phyloP scores from a whole-genome alignment of 2,329 filamentous ascomycete genomes.

The Botrytis paeoniae region DNA sequence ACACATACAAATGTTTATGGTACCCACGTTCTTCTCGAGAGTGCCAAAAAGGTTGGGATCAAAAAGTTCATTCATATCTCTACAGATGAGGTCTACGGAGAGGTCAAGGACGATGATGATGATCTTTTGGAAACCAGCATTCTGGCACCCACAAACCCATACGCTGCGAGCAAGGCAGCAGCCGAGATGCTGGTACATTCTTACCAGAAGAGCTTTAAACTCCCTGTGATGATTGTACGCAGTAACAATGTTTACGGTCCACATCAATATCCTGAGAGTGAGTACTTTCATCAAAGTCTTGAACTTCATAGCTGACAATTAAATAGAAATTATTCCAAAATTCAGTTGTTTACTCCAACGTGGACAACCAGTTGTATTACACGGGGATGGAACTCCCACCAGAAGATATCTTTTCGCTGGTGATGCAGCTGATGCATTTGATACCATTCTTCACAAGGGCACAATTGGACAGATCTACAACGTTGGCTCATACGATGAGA shows the following conservation, averaged over 20 bases:
- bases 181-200: slow-evolving; percentile 84
- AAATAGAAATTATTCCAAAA: slow-evolving; percentile 75
- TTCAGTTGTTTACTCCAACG: slow-evolving; percentile 71
- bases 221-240: slow-evolving; percentile 75
- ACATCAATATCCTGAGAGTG: slow-evolving; percentile 80
- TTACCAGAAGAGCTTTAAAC: slow-evolving; percentile 79
- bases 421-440: slow-evolving; percentile 77
- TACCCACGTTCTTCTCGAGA: slow-evolving; percentile 78
- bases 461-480: slow-evolving; percentile 76
- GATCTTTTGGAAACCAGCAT: slow-evolving; percentile 72
- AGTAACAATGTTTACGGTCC: slow-evolving; percentile 86
- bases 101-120: slow-evolving; percentile 68
- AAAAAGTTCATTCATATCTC: slow-evolving; percentile 77
- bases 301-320: slow-evolving; percentile 21
- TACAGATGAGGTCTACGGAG: slow-evolving; percentile 83
- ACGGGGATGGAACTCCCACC: slow-evolving; percentile 72
- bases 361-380: slow-evolving; percentile 64
- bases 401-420: slow-evolving; percentile 75
- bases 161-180: slow-evolving; percentile 76
- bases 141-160: slow-evolving; percentile 77
- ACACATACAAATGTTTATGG: slow-evolving; percentile 80
- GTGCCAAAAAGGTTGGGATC: slow-evolving; percentile 67
- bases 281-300: slow-evolving; percentile 37
- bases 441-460: slow-evolving; percentile 79
- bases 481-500: slow-evolving; percentile 73